Conservation (phyloP, 2,329 filamentous ascomycete genomes). For the Paracoccidioides lutzii region DNA sequence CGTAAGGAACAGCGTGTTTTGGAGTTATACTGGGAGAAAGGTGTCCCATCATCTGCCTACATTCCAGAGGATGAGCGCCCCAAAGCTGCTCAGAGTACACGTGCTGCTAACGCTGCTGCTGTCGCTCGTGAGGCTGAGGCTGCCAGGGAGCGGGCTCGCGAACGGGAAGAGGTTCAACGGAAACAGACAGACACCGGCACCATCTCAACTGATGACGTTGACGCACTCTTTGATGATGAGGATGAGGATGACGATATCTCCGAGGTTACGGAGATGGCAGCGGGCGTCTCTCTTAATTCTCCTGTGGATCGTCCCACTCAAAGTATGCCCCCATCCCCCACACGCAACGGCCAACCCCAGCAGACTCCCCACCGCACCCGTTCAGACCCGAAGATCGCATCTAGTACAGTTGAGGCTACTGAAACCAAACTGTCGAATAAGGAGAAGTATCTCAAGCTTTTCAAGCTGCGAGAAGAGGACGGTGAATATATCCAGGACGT, state of each 20-base stretch:
- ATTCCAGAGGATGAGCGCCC: slow-evolving; percentile 94
- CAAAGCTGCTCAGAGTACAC: slow-evolving; percentile 62
- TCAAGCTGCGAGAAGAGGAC: slow-evolving; percentile 78
- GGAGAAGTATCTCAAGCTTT: slow-evolving; percentile 88
- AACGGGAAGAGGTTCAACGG: slow-evolving; percentile 79
- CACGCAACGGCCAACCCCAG: slow-evolving; percentile 55
- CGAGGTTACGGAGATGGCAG: slow-evolving; percentile 80
- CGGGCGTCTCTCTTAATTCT: slow-evolving; percentile 68
- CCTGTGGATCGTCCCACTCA: slow-evolving; percentile 73
- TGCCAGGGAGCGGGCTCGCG: slow-evolving; percentile 66
- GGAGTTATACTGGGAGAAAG: slow-evolving; percentile 99
- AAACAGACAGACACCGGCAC: slow-evolving; percentile 92
- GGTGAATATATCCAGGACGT: slow-evolving; percentile 98
- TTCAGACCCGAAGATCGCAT: slow-evolving; percentile 83
- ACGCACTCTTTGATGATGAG: slow-evolving; percentile 91
- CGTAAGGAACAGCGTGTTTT: slow-evolving; percentile 89
- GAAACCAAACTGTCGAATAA: slow-evolving; percentile 79
- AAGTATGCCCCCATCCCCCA: slow-evolving; percentile 85
- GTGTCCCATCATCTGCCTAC: slow-evolving; percentile 87
- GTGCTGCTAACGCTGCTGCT: slow-evolving; percentile 60
- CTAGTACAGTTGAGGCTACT: slow-evolving; percentile 51
- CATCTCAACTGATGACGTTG: slow-evolving; percentile 82
- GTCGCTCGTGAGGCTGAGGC: slow-evolving; percentile 71
- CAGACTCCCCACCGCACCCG: slow-evolving; percentile 72
- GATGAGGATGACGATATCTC: slow-evolving; percentile 60